Evolutionary conservation across 2,329 filamentous ascomycete genomes (phyloP).

Genomic region (Fusarium xyrophilum): DNA sequence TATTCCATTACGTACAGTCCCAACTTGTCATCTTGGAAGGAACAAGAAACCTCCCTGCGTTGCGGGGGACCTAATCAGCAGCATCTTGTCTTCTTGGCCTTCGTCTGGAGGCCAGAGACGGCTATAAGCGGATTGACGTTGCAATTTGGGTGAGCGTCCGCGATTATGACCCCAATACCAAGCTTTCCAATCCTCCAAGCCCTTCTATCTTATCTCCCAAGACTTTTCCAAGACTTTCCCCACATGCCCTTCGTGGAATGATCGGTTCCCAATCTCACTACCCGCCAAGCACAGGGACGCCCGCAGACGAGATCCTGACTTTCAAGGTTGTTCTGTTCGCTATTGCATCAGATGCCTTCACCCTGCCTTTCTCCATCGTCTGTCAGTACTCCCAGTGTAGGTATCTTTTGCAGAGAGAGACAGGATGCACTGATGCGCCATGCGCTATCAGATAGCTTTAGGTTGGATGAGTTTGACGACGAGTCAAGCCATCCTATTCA

Average conservation of each 20-base stretch:
- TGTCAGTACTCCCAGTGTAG: not conserved
- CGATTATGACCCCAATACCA: constrained; percentile 23
- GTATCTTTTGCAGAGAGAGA: not conserved
- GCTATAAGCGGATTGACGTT: constrained; percentile 21
- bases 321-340: not conserved
- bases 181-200: constrained; percentile 12
- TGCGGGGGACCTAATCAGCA: constrained; percentile 28
- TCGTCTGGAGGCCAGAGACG: constrained; percentile 29
- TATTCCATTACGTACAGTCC: constrained; percentile 31
- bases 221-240: constrained; percentile 21
- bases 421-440: not conserved
- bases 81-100: constrained; percentile 19
- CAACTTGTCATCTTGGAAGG: constrained; percentile 3
- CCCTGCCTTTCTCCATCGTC: not conserved
- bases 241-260: constrained; percentile 28
- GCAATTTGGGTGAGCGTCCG: not conserved
- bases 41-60: constrained; percentile 10
- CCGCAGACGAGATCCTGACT: constrained; percentile 8
- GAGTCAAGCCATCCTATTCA: constrained; percentile 3
- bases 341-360: not conserved
- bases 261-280: constrained; percentile 4
- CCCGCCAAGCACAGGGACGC: constrained; percentile 24
- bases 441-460: not conserved
- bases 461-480: not conserved
- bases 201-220: constrained; percentile 20